These are phyloP conservation scores for Acanthochlamys bracteata DNA, from an alignment of 106 monocot species.

Conservation along the genomic window DNA sequence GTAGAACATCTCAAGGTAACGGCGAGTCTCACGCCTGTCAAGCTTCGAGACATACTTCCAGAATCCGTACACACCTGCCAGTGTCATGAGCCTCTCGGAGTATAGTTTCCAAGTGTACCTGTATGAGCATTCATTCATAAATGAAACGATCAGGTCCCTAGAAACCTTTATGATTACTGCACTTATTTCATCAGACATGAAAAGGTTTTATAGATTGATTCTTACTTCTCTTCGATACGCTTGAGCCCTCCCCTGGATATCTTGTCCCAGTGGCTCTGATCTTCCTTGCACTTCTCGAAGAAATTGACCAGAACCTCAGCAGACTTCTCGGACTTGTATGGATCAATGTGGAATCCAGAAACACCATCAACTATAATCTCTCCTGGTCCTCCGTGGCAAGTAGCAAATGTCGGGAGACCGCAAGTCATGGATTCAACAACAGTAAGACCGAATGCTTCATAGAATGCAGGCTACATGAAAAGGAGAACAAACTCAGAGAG, in stretches of 20 bases:
- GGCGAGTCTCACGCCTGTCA: slow-evolving; percentile 45
- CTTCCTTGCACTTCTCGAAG: slow-evolving; percentile 41
- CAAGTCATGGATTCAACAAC: slow-evolving; percentile 56
- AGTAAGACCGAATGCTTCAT: slow-evolving; percentile 48
- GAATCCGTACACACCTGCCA: slow-evolving; percentile 53
- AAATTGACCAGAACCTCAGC: slow-evolving; percentile 35
- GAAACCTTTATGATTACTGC: not conserved
- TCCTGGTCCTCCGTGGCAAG: slow-evolving; percentile 35
- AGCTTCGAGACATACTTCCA: slow-evolving; percentile 53
- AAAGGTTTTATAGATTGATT: not conserved
- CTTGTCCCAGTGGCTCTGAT: slow-evolving; percentile 30
- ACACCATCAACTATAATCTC: slow-evolving; percentile 47
- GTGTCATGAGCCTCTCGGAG: slow-evolving; percentile 59
- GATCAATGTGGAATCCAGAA: slow-evolving; percentile 56
- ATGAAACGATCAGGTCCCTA: not conserved
- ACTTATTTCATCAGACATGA: too few species aligned
- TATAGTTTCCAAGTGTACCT: slow-evolving; percentile 70
- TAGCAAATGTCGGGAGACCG: slow-evolving; percentile 46
- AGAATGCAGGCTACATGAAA: slow-evolving; percentile 39
- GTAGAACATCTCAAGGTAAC: slow-evolving; percentile 61
- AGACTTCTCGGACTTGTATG: slow-evolving; percentile 44
- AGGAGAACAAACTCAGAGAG: not conserved
- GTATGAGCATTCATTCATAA: not conserved
- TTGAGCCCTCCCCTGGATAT: slow-evolving; percentile 36
- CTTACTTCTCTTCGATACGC: slow-evolving; percentile 50